Evolutionary conservation across 2,329 filamentous ascomycete species (phyloP), one percentile per base, ranked within the genome.

Genomic region (Claviceps paspali): DNA sequence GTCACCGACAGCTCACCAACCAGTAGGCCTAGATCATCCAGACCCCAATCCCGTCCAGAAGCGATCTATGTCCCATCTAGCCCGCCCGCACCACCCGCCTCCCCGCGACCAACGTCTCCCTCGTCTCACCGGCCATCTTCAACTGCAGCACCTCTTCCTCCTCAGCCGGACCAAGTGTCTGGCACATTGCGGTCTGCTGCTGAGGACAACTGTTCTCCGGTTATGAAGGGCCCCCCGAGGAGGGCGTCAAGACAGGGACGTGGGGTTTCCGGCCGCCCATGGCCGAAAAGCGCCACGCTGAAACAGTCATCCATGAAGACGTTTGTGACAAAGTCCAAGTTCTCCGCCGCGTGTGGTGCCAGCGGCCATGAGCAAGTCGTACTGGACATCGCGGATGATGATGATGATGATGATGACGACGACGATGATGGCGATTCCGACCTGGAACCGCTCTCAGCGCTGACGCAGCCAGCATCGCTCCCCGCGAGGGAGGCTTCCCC

Each of bases 1-100:
- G 56, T 55, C 39, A 54, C 59, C 46, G 52, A 52, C 45, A 53
- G 59, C 63, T 66, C 61, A 65, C 64, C 59, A 49, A 43, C 11
- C 21, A n/a, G 45, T 39, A 48, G 50, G 44, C 58, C 60, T 56
- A 66, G 62, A 48, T 55, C 47, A 41, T 46, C 41, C 46, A 47
- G 33, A 40, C 28, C 38, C 23, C 37, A 38, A 35, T 39, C 36
- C 41, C 40, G 39, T 39, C 45, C 48, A 48, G 55, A 65, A 47
- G 45, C 62, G 42, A 64, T 68, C 52, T 34, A 60, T 44, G 59
- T 67, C 50, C 52, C 58, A 45, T 67, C 63, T 51, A 66, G 63
- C 43, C 40, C 37, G 2, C 63, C 64, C 36, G 45, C 50, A 51
- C 39, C 35, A 30, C 35, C 42, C 17, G 38, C 41, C 30, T 38